Evolutionary conservation across 768 basidiomycete genomes (phyloP).

Genomic region (Russula sp.): DNA sequence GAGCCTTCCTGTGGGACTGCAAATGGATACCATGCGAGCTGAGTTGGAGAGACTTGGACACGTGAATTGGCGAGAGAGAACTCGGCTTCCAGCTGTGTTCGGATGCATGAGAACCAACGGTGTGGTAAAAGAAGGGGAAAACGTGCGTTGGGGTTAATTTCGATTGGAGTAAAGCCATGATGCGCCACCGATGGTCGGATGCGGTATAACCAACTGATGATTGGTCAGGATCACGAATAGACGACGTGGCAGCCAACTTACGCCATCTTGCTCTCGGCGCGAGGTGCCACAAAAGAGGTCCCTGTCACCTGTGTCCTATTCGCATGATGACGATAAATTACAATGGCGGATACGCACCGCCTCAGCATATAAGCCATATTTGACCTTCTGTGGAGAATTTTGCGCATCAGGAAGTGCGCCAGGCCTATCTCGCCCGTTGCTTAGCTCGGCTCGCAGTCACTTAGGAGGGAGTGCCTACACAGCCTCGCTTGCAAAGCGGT

Average conservation of each 20-base stretch:
- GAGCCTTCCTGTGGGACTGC: slow-evolving; percentile 37
- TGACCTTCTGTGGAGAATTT: slow-evolving; percentile 55
- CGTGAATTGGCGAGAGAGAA: slow-evolving; percentile 54
- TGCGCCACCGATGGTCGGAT: slow-evolving; percentile 64
- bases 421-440: slow-evolving; percentile 32
- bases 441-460: neutral
- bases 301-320: slow-evolving; percentile 43
- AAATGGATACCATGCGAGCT: slow-evolving; percentile 61
- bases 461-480: slow-evolving; percentile 32
- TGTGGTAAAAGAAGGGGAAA: slow-evolving; percentile 7
- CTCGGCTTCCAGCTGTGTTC: slow-evolving; percentile 47
- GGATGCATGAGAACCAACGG: neutral
- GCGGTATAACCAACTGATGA: slow-evolving; percentile 52
- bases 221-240: neutral
- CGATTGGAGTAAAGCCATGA: slow-evolving; percentile 48
- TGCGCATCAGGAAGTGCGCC: slow-evolving; percentile 50
- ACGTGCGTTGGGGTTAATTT: slow-evolving; percentile 52
- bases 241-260: slow-evolving; percentile 25
- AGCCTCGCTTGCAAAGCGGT: slow-evolving; percentile 48
- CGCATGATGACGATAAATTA: neutral
- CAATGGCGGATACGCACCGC: slow-evolving; percentile 33
- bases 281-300: slow-evolving; percentile 51
- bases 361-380: slow-evolving; percentile 57
- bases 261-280: slow-evolving; percentile 45
- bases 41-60: slow-evolving; percentile 54